phyloP scores from a whole-genome alignment of 768 basidiomycete species.

The Gelatoporia subvermispora region DNA sequence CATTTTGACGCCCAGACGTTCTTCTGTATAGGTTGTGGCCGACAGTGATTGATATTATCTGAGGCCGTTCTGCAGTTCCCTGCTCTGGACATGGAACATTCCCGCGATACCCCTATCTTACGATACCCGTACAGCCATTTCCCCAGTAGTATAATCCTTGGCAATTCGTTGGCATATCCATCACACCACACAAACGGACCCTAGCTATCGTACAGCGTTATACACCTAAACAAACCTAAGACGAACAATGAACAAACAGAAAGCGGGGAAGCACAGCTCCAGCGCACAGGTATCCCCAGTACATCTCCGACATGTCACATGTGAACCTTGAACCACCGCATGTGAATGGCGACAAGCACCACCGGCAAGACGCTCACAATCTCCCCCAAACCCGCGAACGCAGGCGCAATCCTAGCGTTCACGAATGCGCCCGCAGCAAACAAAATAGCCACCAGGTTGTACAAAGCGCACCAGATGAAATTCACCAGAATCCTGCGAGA shows the following conservation, averaged over 20 bases:
- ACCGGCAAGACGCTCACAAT: conserved; percentile 40
- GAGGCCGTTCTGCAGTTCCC: not conserved
- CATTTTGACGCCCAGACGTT: not conserved
- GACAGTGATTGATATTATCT: conserved; percentile 37
- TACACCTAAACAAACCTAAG: too few species aligned
- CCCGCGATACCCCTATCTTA: not conserved
- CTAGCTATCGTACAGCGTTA: too few species aligned
- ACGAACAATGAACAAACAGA: too few species aligned
- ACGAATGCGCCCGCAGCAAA: conserved; percentile 48
- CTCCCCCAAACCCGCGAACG: conserved; percentile 41
- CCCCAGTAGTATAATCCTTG: too few species aligned
- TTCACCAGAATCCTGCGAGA: conserved; percentile 30
- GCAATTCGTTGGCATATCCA: too few species aligned
- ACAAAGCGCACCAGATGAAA: conserved; percentile 36
- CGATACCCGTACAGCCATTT: not conserved
- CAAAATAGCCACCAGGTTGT: conserved; percentile 42
- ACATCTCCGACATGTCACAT: too few species aligned
- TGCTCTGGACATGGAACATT: not conserved
- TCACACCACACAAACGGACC: too few species aligned
- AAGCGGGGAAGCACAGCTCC: too few species aligned
- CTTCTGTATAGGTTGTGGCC: conserved; percentile 35
- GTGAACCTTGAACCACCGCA: conserved; percentile 22
- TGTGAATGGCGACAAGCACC: conserved; percentile 29
- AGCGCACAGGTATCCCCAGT: not conserved
- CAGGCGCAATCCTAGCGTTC: conserved; percentile 31